Evolutionary conservation across 257 asterid species (phyloP).

Genomic region (Nyctanthes arbortristis): DNA sequence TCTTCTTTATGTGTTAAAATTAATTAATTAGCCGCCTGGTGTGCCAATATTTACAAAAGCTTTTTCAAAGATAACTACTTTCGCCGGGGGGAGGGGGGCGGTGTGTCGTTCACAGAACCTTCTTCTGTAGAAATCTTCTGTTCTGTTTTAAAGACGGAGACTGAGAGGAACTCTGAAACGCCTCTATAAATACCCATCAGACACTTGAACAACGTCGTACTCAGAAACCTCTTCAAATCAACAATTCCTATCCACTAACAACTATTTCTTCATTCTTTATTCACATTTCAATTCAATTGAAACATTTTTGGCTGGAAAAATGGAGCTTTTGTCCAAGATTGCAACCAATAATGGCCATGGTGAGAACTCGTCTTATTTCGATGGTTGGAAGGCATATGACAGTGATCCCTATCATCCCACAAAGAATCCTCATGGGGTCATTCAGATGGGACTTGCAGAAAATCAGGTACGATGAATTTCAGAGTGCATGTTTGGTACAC

Average conservation of each 20-base stretch:
- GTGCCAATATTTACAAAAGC: too few relatives aligned
- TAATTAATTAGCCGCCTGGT: too few relatives aligned
- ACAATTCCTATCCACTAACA: background rate
- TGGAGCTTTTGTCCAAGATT: conserved; percentile 49
- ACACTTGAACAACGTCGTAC: conserved; percentile 12
- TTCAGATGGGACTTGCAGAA: conserved; percentile 77
- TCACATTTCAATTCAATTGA: conserved; percentile 19
- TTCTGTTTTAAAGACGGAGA: background rate
- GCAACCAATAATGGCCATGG: conserved; percentile 71
- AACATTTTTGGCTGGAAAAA: conserved; percentile 7
- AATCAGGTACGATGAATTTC: conserved; percentile 42
- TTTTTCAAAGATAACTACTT: too few relatives aligned
- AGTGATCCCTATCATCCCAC: conserved; percentile 57
- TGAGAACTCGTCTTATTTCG: conserved; percentile 63
- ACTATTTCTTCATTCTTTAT: conserved; percentile 11
- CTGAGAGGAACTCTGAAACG: background rate
- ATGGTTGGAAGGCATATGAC: conserved; percentile 79
- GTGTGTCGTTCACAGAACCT: background rate
- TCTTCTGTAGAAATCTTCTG: background rate
- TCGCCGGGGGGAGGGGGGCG: background rate
- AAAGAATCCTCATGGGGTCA: conserved; percentile 54
- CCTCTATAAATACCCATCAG: conserved; percentile 29
- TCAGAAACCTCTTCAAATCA: conserved; percentile 26
- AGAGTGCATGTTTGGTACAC: background rate
- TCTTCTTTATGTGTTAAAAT: too few relatives aligned